Evolutionary conservation across 2,329 filamentous ascomycete genomes (phyloP).

Genomic region (Fusarium liriodendri): DNA sequence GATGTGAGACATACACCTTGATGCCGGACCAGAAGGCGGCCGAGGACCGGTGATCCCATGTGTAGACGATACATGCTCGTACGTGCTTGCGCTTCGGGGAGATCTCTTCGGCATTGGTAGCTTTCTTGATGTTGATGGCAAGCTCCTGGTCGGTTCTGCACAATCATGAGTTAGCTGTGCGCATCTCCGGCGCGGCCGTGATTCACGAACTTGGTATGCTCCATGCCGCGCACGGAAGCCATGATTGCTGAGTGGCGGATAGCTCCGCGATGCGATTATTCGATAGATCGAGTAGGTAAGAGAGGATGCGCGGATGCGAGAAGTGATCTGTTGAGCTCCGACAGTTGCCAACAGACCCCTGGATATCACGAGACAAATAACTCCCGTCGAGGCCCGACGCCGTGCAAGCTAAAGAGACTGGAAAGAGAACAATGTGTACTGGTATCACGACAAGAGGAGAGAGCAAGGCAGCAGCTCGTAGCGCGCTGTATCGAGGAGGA

Average conservation of each 20-base stretch:
- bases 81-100: constrained; percentile 91
- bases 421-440: constrained; percentile 3
- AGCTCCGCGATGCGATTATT: constrained; percentile 26
- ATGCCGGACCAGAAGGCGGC: constrained; percentile 97
- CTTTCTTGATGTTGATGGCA: constrained; percentile 77
- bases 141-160: constrained; percentile 75
- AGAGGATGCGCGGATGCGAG: constrained; percentile 10
- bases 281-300: neutral
- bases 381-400: constrained; percentile 33
- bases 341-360: constrained; percentile 29
- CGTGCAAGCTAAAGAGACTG: constrained; percentile 24
- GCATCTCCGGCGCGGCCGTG: constrained; percentile 11
- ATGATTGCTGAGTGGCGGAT: constrained; percentile 41
- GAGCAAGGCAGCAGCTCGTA: neutral
- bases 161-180: constrained; percentile 27
- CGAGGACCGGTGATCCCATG: constrained; percentile 98
- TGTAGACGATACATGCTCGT: constrained; percentile 96
- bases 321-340: constrained; percentile 18
- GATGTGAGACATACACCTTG: constrained; percentile 83
- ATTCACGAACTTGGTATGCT: constrained; percentile 51
- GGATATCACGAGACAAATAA: constrained; percentile 43
- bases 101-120: constrained; percentile 75
- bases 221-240: constrained; percentile 47
- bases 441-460: neutral
- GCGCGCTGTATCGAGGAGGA: constrained; percentile 10